Conservation (phyloP, 2,329 filamentous ascomycete genomes). For the Colletotrichum musicola region DNA sequence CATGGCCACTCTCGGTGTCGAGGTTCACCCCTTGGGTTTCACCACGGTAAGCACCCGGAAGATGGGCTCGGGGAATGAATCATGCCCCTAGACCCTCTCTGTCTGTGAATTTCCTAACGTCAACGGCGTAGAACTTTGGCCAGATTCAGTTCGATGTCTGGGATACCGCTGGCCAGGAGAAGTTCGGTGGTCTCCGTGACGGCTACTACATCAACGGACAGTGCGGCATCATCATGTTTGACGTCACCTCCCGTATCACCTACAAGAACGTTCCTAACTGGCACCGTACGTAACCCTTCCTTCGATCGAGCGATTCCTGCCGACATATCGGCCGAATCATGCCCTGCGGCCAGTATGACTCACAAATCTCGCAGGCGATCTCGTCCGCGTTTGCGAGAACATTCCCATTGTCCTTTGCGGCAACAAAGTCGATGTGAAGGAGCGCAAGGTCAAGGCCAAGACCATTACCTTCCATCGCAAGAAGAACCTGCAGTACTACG, state of each 20-base stretch:
- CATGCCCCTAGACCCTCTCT: neutral
- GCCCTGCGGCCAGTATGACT: neutral
- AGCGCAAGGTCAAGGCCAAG: constrained; percentile 99
- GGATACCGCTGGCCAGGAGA: constrained; percentile 99
- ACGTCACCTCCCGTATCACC: constrained; percentile 98
- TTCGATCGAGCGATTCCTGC: constrained; percentile 2
- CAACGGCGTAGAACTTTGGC: constrained; percentile 85
- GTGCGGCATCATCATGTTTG: constrained; percentile 99
- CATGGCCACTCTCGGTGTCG: constrained; percentile 99
- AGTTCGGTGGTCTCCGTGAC: constrained; percentile 99
- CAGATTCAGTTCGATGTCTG: constrained; percentile 99
- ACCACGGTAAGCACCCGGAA: constrained; percentile 81
- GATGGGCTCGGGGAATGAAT: constrained; percentile 5
- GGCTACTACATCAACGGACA: constrained; percentile 99
- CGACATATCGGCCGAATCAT: neutral
- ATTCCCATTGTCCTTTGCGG: constrained; percentile 98
- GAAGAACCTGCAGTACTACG: constrained; percentile 99
- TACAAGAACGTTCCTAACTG: constrained; percentile 99
- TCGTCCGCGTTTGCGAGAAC: constrained; percentile 99
- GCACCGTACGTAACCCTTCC: constrained; percentile 82
- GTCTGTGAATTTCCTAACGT: constrained; percentile 28
- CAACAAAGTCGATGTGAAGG: constrained; percentile 99
- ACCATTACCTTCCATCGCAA: constrained; percentile 99
- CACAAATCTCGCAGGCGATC: constrained; percentile 75
- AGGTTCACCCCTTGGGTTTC: constrained; percentile 98